A percentile compares a stretch with the other conserved stretches of the same genome.
Evolutionary conservation across 2,329 filamentous ascomycete species (phyloP).

Genomic region (Pyrenophora tritici-repentis): DNA sequence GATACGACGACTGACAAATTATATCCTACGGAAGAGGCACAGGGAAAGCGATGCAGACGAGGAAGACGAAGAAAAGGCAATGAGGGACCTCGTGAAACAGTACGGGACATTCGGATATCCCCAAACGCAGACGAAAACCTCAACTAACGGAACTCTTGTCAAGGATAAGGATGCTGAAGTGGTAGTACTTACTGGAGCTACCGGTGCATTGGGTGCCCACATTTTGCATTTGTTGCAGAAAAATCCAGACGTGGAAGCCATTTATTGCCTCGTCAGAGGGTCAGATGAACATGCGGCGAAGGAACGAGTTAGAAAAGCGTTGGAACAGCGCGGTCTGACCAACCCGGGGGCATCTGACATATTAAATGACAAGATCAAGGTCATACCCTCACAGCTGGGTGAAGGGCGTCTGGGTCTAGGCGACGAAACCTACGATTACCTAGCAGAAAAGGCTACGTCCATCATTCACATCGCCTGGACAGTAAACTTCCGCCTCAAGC

Average conservation of each 20-base stretch:
- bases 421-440: constrained; percentile 45
- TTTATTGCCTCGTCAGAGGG: constrained; percentile 64
- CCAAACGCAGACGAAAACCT: not conserved
- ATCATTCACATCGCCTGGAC: constrained; percentile 69
- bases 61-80: constrained; percentile 48
- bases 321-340: constrained; percentile 38
- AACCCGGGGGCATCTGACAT: constrained; percentile 21
- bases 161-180: constrained; percentile 14
- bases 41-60: constrained; percentile 37
- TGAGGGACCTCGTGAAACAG: constrained; percentile 55
- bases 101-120: constrained; percentile 52
- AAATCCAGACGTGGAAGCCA: constrained; percentile 46
- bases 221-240: constrained; percentile 54
- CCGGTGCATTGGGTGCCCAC: constrained; percentile 58
- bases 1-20: constrained; percentile 50
- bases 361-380: constrained; percentile 49
- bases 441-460: constrained; percentile 53
- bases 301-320: constrained; percentile 42
- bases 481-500: constrained; percentile 65
- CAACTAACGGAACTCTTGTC: constrained; percentile 4
- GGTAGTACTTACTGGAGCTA: constrained; percentile 56
- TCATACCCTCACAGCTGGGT: constrained; percentile 56
- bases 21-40: constrained; percentile 48
- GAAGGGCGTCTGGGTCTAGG: constrained; percentile 56
- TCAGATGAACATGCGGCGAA: constrained; percentile 39